Conservation (phyloP, 2,329 filamentous ascomycete genomes). For the Colletotrichum coccodes region DNA sequence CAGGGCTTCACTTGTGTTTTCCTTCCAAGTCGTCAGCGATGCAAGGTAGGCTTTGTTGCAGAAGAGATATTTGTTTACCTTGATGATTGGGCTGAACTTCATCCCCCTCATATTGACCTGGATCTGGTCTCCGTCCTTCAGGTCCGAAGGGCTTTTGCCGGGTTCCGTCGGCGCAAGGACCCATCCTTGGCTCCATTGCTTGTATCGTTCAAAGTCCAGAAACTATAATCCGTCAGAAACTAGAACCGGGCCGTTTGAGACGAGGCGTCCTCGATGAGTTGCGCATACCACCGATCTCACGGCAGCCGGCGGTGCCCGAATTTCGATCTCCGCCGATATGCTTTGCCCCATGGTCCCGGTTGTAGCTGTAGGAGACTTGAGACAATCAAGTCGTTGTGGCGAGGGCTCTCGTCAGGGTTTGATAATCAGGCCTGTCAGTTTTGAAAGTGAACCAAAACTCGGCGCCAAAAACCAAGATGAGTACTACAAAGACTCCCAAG, state of each 20-base stretch:
- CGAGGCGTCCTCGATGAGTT: too few species aligned
- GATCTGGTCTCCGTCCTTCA: constrained; percentile 8
- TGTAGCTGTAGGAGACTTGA: background rate
- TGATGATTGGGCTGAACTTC: background rate
- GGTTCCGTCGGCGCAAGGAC: background rate
- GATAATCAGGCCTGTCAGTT: too few species aligned
- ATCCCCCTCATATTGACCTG: background rate
- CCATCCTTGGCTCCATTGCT: constrained; percentile 4
- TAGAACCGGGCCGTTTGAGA: background rate
- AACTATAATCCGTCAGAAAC: background rate
- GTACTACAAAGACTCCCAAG: too few species aligned
- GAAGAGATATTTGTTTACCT: background rate
- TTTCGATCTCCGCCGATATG: background rate
- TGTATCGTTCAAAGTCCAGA: constrained; percentile 3
- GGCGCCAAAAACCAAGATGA: too few species aligned
- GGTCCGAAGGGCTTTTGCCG: background rate
- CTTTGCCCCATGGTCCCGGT: background rate
- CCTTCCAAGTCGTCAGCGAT: too few species aligned
- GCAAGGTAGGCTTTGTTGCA: too few species aligned
- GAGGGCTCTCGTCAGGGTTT: too few species aligned
- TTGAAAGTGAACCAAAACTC: too few species aligned
- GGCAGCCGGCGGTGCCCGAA: background rate
- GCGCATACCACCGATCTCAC: constrained; percentile 9
- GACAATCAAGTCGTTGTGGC: too few species aligned
- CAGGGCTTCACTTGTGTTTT: constrained; percentile 4